phyloP scores from a whole-genome alignment of 352 stramenopile genomes.

The Phytopythium sindhum region DNA sequence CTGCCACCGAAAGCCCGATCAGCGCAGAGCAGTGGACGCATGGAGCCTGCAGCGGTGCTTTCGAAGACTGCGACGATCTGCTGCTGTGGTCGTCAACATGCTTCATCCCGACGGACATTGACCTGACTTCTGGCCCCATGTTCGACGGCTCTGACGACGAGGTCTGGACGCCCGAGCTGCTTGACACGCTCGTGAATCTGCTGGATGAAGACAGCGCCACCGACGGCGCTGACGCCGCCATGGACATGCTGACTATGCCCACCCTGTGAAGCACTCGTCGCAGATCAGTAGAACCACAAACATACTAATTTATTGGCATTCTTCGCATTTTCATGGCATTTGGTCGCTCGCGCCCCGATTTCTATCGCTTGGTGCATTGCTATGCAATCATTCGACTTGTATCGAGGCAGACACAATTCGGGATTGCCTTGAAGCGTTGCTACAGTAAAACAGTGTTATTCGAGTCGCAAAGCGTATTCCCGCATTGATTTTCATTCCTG shows the following conservation, averaged over 20 bases:
- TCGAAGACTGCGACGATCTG: slow-evolving; percentile 11
- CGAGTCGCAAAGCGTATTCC: no score
- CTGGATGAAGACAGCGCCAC: slow-evolving; percentile 17
- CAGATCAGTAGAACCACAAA: not conserved
- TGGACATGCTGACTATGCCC: not conserved
- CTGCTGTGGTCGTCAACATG: slow-evolving; percentile 10
- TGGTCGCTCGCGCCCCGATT: no score
- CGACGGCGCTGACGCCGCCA: not conserved
- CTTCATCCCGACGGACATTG: slow-evolving; percentile 3
- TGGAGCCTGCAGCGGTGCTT: slow-evolving; percentile 4
- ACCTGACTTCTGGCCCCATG: slow-evolving; percentile 8
- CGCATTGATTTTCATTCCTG: no score
- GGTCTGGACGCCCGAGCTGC: slow-evolving; percentile 21
- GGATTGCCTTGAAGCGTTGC: no score
- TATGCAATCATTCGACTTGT: no score
- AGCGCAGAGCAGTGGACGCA: slow-evolving; percentile 9
- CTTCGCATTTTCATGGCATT: no score
- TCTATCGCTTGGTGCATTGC: no score
- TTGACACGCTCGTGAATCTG: slow-evolving; percentile 27
- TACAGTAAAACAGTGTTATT: no score
- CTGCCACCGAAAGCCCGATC: not conserved
- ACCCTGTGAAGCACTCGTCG: slow-evolving; percentile 2
- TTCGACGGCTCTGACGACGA: slow-evolving; percentile 8
- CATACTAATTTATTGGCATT: not conserved
- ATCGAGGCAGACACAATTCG: no score